Evolutionary conservation across 495 filamentous ascomycete species (phyloP), one percentile per base, ranked within the genome.

Genomic region (Penicillium cataractarum): DNA sequence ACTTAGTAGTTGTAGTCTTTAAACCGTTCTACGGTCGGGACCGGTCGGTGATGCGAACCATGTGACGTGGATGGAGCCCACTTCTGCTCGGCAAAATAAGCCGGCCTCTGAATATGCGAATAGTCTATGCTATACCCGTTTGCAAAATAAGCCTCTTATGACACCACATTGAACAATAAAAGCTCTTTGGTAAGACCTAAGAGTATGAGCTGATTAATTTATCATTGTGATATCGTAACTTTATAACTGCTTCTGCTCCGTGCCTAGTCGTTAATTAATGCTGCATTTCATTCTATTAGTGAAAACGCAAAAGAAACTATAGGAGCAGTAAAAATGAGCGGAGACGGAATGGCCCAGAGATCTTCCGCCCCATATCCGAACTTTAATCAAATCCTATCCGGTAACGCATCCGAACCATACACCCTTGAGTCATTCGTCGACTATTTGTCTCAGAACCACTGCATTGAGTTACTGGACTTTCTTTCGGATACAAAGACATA

Each of bases 371-470:
- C 5, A 37, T 37, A 37, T 37, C 33, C 33, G 2, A 13, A 37
- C 6, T 37, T 37, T 37, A 37, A 37, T 37, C 33, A 51, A 12
- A 59, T 59, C 22, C 31, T 59, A 4, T 52, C n/a, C 0, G 46
- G 35, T 21, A 1, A n/a, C 3, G 49, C 57, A 9, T 46, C 57
- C 13, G n/a, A 51, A 21, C 57, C 57, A 15, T 59, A 59, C 46
- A 59, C 57, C 49, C 46, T 59, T 10, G 37, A 59, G 49, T 27
- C 46, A 24, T 59, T 59, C 35, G 10, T 52, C 29, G 27, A 37
- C 21, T 59, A 50, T 12, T 21, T 59, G 32, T 37, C 19, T 37
- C 44, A 51, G 46, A 51, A 59, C 37, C 57, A 59, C 39, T 59
- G 31, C 15, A 39, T 39, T 26, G 57, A 59, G 46, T 50, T 46